Evolutionary conservation across 2,329 filamentous ascomycete genomes (phyloP).

Genomic region (Dactylonectria estremocensis): DNA sequence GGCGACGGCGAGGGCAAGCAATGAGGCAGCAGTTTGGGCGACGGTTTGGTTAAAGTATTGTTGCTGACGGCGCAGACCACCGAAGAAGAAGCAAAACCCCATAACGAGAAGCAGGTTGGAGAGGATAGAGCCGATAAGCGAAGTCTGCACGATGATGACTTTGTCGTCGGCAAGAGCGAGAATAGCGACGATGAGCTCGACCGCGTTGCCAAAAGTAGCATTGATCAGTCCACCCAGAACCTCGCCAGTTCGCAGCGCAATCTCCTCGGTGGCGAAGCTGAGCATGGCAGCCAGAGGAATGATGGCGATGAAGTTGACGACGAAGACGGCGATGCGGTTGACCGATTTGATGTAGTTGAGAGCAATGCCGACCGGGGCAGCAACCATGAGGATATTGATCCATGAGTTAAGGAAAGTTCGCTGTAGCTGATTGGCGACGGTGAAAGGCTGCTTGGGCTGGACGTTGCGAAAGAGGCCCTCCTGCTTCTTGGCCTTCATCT

Average conservation of each 20-base stretch:
- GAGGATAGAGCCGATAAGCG: conserved; percentile 90
- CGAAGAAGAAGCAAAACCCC: conserved; percentile 94
- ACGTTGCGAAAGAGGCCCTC: conserved; percentile 62
- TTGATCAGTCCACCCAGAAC: conserved; percentile 91
- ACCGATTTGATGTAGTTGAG: conserved; percentile 74
- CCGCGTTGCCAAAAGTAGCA: conserved; percentile 92
- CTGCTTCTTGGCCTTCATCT: conserved; percentile 59
- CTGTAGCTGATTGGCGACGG: conserved; percentile 76
- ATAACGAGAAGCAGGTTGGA: conserved; percentile 91
- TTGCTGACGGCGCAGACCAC: conserved; percentile 82
- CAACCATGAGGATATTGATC: conserved; percentile 87
- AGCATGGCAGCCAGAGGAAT: conserved; percentile 90
- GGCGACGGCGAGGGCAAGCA: conserved; percentile 84
- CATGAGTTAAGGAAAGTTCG: conserved; percentile 86
- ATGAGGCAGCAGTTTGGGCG: conserved; percentile 87
- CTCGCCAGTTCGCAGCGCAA: conserved; percentile 86
- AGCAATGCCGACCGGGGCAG: conserved; percentile 85
- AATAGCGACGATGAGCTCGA: conserved; percentile 90
- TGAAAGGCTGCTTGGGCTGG: conserved; percentile 70
- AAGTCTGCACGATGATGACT: conserved; percentile 91
- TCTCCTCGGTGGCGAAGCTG: conserved; percentile 91
- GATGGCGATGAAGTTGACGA: conserved; percentile 95
- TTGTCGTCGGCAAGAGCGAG: conserved; percentile 83
- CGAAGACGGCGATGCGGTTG: conserved; percentile 78
- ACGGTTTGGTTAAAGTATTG: conserved; percentile 95